Evolutionary conservation across 345 rosid genomes (phyloP).

Genomic region (Erodium maritimum): DNA sequence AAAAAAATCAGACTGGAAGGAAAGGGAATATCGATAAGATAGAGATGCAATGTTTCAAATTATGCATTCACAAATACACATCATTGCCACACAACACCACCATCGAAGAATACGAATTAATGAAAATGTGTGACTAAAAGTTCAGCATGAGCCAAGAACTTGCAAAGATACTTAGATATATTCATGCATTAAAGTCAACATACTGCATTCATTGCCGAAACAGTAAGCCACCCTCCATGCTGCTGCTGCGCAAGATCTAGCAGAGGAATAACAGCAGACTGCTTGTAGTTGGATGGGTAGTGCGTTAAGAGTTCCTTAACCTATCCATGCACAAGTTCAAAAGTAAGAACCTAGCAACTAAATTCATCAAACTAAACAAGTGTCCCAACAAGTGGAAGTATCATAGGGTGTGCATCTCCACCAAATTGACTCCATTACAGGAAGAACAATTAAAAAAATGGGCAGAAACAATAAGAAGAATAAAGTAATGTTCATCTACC

Average conservation of each 20-base stretch:
- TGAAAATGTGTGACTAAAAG: neutral
- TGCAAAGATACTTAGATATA: neutral
- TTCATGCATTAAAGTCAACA: slow-evolving; percentile 7
- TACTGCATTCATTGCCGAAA: slow-evolving; percentile 98
- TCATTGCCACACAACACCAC: neutral
- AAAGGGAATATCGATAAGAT: neutral
- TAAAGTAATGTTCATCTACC: neutral
- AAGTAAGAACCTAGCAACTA: neutral
- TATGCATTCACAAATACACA: no score
- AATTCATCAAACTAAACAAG: neutral
- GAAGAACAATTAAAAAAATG: no score
- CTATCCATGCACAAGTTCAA: slow-evolving; percentile 19
- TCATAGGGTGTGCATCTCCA: no score
- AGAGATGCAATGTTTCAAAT: no score
- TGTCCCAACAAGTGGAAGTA: neutral
- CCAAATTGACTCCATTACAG: no score
- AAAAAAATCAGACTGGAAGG: neutral
- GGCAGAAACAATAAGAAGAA: no score
- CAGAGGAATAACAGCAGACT: slow-evolving; percentile 90
- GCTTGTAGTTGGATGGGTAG: slow-evolving; percentile 97
- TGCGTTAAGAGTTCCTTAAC: slow-evolving; percentile 87
- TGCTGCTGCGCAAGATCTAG: slow-evolving; percentile 99
- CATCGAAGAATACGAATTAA: neutral
- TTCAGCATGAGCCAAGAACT: neutral
- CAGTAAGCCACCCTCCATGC: slow-evolving; percentile 99